A percentile compares a stretch with the other conserved stretches of the same genome.
phyloP scores from a whole-genome alignment of 2,329 filamentous ascomycete genomes.

The Scedosporium dehoogii region DNA sequence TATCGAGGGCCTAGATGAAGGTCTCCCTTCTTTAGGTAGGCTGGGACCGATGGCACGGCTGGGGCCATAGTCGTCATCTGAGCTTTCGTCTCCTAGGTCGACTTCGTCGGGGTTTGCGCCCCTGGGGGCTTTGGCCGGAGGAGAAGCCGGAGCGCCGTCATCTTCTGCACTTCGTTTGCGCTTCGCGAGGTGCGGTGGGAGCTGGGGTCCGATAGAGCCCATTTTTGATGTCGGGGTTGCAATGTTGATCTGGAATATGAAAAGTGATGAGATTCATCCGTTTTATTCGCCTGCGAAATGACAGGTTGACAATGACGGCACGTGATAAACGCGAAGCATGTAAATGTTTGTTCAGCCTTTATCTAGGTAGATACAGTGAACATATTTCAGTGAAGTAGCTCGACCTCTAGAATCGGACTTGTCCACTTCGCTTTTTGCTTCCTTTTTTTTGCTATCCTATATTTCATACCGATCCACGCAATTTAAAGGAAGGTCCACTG shows the following conservation, averaged over 20 bases:
- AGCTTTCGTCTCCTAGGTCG: conserved; percentile 27
- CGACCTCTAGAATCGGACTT: too few species aligned
- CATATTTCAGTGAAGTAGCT: too few species aligned
- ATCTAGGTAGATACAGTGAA: too few species aligned
- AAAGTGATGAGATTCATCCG: too few species aligned
- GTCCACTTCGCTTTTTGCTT: too few species aligned
- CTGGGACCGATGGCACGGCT: conserved; percentile 14
- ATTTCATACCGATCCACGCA: too few species aligned
- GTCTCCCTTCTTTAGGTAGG: conserved; percentile 5
- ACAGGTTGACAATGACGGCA: too few species aligned
- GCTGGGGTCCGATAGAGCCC: conserved; percentile 59
- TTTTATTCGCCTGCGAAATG: too few species aligned
- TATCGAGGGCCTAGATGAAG: conserved; percentile 12
- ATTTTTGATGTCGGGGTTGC: conserved; percentile 31
- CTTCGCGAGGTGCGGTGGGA: conserved; percentile 58
- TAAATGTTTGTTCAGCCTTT: too few species aligned
- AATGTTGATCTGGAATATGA: background rate
- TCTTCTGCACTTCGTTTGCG: conserved; percentile 45
- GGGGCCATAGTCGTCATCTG: conserved; percentile 32
- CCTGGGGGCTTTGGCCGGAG: conserved; percentile 30
- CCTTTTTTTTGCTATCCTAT: too few species aligned
- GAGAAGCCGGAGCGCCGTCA: conserved; percentile 23
- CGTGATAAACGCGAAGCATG: too few species aligned
- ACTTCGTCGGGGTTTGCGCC: conserved; percentile 38
- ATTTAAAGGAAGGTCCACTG: too few species aligned